Base-by-base conservation (phyloP, 768 basidiomycete species). In the Lentinula aciculospora region DNA sequence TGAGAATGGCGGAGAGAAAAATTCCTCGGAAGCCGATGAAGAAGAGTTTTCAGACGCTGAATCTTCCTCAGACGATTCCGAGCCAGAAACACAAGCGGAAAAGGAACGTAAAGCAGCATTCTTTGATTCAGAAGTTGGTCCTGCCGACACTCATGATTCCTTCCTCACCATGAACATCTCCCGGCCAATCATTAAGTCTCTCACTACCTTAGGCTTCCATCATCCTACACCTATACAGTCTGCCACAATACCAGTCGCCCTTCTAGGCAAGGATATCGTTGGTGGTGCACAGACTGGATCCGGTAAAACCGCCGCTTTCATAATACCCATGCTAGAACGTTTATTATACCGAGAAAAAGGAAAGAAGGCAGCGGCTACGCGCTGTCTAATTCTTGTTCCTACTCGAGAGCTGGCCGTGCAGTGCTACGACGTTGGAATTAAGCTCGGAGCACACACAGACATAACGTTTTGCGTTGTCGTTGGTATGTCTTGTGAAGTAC, bases 271-370 rank as follows among this genome's bases (percentile, higher is more conserved):
- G 68, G 97, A 99, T 69, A 82, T 99, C 36, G 94, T 99, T 54
- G 97, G 96, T 31, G 88, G 84, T 58, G 96, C 97, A 19, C 92
- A 96, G 17, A 99, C 97, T 17, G 97, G 97, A 60, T 97, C 94
- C 4, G 97, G 97, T 59, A 99, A 99, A 77, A 99, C 97, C 1
- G 96, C 94, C 9, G 97, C 97, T 1, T 99, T 98, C 73, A 88
- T 89, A 66, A 86, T 98, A 59, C 97, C 97, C 39, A 89, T 95
- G 74, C 71, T 95, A 50, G 97, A 99, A 70, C 88, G 97, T 58
- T 77, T 99, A 29, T 72, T 95, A 55, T 98, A 95, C 67, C 82
- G 97, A 56, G 94, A 98, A 62, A 87, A 90, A 62, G 89, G 92
- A 17, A 91, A 86, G 68, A 89, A 86, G 62, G 86, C 90, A 15